Evolutionary conservation across 2,329 filamentous ascomycete genomes (phyloP), one percentile per base, ranked within the genome.

Genomic region (Penicillium sp.): DNA sequence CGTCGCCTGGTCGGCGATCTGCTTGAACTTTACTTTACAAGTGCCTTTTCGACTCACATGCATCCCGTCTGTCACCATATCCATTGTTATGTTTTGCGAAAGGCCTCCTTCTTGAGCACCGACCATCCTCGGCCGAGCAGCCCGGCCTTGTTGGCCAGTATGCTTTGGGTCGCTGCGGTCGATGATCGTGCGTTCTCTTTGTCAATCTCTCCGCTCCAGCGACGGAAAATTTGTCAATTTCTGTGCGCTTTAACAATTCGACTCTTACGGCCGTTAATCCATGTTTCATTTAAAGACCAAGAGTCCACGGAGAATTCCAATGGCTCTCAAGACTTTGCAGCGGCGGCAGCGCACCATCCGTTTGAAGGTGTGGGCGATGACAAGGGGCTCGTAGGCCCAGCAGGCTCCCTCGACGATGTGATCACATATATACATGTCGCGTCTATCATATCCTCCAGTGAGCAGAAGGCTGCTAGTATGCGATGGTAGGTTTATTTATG

Each of bases 81-180:
- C 19, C 84, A 96, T 47, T 91, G 90, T 46, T 96, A 93, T 69
- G 87, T 96, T 56, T 91, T 96, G 76, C 86, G 93, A 62, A 96
- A 95, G 73, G 84, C 87, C 59, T 93, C 93, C 1, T 91, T 97
- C 71, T 80, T 97, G 39, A 89, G 93, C 68, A 85, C 85, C n/a
- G 89, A 86, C 56, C 89, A 87, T 64, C 92, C 93, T 27, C 84
- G 93, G 57, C 82, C 83, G 55, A 96, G 91, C 71, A 93, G 90
- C 67, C 92, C 93, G 43, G 91, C 92, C 3, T 80, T 97, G 46
- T 81, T 97, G 26, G 90, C 93, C 37, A 96, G 91, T 75, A 96
- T 97, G 86, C 84, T 97, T n/a, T 97, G 92, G 92, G 90, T 96
- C 47, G 91, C 91, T 29, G 92, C 92, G n/a, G 88, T 96, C 72